A percentile compares a stretch with the other conserved stretches of the same genome.
Conservation (phyloP, 768 basidiomycete species). For the Pleurotus tuber-regium region DNA sequence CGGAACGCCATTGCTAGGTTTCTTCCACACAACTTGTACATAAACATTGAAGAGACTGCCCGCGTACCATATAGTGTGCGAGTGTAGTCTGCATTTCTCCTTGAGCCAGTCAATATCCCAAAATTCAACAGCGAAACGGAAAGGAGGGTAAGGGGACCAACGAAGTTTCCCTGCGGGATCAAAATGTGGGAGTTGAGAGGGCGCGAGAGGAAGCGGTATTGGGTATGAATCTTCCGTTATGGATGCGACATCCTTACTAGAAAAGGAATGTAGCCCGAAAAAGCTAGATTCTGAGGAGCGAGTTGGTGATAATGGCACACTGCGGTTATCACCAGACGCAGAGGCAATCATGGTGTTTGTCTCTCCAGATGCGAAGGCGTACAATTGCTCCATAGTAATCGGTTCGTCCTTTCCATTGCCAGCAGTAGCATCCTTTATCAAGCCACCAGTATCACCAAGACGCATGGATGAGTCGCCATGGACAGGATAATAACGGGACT, state of each 20-base stretch:
- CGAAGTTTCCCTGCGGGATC: slow-evolving; percentile 44
- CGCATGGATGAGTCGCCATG: slow-evolving; percentile 68
- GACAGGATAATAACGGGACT: slow-evolving; percentile 54
- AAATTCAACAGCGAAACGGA: slow-evolving; percentile 86
- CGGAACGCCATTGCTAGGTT: slow-evolving; percentile 28
- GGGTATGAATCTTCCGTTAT: slow-evolving; percentile 13
- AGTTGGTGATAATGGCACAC: slow-evolving; percentile 15
- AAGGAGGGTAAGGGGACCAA: slow-evolving; percentile 78
- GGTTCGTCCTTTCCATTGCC: slow-evolving; percentile 20
- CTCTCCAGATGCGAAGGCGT: slow-evolving; percentile 33
- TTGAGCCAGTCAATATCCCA: slow-evolving; percentile 81
- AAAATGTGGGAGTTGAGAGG: slow-evolving; percentile 21
- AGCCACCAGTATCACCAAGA: slow-evolving; percentile 65
- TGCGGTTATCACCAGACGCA: background rate
- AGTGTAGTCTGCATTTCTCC: slow-evolving; percentile 83
- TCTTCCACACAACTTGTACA: slow-evolving; percentile 85
- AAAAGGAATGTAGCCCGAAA: slow-evolving; percentile 57
- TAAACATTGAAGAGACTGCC: slow-evolving; percentile 89
- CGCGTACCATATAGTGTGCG: slow-evolving; percentile 86
- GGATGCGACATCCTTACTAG: background rate
- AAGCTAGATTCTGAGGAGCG: slow-evolving; percentile 48
- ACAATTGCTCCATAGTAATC: slow-evolving; percentile 69
- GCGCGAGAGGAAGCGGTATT: slow-evolving; percentile 38
- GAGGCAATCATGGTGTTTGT: background rate
- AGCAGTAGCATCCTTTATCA: slow-evolving; percentile 33